A percentile compares a stretch with the other conserved stretches of the same genome.
These are phyloP conservation scores for Scheffersomyces segobiensis DNA, from an alignment of 1,139 yeast species.

Conservation along the genomic window DNA sequence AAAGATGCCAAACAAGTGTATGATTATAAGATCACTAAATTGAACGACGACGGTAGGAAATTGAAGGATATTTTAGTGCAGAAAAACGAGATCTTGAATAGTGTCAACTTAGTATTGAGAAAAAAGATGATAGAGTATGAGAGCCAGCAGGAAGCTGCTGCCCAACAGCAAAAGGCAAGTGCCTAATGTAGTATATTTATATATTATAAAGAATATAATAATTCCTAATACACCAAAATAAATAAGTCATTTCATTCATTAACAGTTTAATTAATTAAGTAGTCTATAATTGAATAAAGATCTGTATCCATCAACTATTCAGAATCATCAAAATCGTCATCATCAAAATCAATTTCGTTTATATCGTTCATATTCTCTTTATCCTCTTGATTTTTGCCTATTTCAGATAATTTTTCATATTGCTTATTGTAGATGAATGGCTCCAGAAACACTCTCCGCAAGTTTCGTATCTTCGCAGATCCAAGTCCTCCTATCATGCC, in stretches of 20 bases:
- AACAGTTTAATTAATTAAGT: neutral
- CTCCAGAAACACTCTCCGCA: conserved; percentile 47
- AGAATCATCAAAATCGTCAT: neutral
- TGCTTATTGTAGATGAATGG: conserved; percentile 53
- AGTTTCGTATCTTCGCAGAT: conserved; percentile 46
- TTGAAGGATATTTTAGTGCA: conserved; percentile 72
- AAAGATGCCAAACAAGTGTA: conserved; percentile 74
- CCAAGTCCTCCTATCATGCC: conserved; percentile 56
- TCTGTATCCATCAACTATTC: neutral
- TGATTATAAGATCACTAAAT: conserved; percentile 68
- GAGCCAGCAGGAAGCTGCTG: conserved; percentile 25
- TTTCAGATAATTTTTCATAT: conserved; percentile 9
- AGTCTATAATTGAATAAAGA: neutral
- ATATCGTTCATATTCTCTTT: neutral
- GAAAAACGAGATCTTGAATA: conserved; percentile 54
- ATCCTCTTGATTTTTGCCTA: neutral
- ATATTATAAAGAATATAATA: neutral
- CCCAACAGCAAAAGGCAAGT: conserved; percentile 1
- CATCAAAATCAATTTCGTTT: neutral
- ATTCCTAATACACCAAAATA: neutral
- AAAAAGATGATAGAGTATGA: conserved; percentile 45
- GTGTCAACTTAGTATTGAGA: conserved; percentile 53
- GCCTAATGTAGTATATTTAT: neutral
- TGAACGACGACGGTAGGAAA: conserved; percentile 72
- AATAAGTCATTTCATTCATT: neutral